Evolutionary conservation across 2,329 filamentous ascomycete genomes (phyloP), one percentile per base, ranked within the genome.

Genomic region (Cladophialophora immunda): DNA sequence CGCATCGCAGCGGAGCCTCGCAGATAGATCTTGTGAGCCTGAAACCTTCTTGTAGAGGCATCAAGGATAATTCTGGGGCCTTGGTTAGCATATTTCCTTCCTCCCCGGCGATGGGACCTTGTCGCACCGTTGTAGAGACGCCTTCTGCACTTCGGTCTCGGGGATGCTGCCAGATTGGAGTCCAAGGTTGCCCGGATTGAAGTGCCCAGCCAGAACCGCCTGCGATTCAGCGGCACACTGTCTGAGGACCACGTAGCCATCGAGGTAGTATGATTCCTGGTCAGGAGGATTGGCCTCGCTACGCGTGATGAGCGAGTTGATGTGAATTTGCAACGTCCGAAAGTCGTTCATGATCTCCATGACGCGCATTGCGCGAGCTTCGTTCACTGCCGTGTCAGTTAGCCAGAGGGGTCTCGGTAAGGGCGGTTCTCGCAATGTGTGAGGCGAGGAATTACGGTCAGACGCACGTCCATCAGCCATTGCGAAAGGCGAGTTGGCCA

Each of bases 271-370:
- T 69, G 72, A 71, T 34, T 88, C 85, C 61, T 86, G 84, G 47
- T 83, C 78, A 4, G 83, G 80, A 32, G 83, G 81, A 22, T 81
- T 80, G 30, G 82, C 80, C 66, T 83, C 82, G 66, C 87, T 81
- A 67, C 86, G 81, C 32, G 83, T 68, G 45, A 74, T 66, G 29
- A 72, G 66, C 22, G 70, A 70, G 6, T 67, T 81, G 64, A 89
- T 86, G 74, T 88, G 86, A 68, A 84, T 77, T 70, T 89, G 85
- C 3, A 89, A 78, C 64, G 85, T 87, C 61, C 87, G 85, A 75
- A 87, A 90, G 78, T 90, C 87, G 69, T 84, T 84, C 80, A 90
- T 87, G 74, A 90, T 83, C 76, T 90, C 87, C 55, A 86, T 81
- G 70, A 90, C 79, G 71, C 87, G 84, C 76, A 89, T 81, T 58